These are phyloP conservation scores for Pyrenochaeta sp. DNA, from an alignment of 2,329 filamentous ascomycete species.

Conservation along the genomic window DNA sequence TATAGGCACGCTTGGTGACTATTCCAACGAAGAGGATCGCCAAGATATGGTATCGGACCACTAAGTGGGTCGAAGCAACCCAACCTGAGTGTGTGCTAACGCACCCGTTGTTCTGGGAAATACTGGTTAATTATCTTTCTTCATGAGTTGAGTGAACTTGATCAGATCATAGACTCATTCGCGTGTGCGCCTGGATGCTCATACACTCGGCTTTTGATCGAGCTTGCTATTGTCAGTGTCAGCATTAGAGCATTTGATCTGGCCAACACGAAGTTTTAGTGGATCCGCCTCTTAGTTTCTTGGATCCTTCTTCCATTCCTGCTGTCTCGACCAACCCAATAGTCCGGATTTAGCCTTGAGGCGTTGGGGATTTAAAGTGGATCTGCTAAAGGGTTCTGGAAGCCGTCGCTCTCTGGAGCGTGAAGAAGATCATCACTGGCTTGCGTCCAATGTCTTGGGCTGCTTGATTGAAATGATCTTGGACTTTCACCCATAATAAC, in stretches of 20 bases:
- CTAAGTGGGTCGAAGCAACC: neutral
- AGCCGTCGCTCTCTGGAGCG: neutral
- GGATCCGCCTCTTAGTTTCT: neutral
- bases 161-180: neutral
- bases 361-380: neutral
- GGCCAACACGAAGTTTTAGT: neutral
- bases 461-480: neutral
- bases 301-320: neutral
- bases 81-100: neutral
- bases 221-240: neutral
- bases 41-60: neutral
- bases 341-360: neutral
- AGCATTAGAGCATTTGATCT: neutral
- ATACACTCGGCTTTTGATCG: too few species aligned
- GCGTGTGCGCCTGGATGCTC: neutral
- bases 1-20: constrained; percentile 17
- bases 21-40: neutral
- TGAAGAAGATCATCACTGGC: neutral
- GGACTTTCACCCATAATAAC: neutral
- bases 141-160: neutral
- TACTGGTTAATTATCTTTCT: neutral
- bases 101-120: neutral
- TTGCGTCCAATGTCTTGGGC: neutral
- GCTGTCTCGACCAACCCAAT: neutral
- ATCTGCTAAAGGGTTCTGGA: neutral